Conservation (phyloP, 345 rosid species). For the Heritiera littoralis region DNA sequence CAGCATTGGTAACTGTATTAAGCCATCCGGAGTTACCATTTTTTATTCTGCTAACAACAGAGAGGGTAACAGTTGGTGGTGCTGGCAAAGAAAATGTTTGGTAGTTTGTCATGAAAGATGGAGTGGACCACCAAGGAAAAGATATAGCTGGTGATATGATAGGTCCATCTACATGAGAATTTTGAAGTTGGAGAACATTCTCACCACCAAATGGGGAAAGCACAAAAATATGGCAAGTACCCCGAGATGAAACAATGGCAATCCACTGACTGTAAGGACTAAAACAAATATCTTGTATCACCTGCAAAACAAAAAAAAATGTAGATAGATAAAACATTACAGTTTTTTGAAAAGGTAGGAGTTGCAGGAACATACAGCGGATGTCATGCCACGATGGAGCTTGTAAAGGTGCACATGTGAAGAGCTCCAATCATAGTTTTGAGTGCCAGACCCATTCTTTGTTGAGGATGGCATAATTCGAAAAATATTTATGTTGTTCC, state of each 20-base stretch:
- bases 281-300: constrained; percentile 91
- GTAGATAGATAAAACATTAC: constrained; percentile 16
- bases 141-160: constrained; percentile 65
- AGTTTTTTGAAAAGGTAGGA: constrained; percentile 10
- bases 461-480: constrained; percentile 72
- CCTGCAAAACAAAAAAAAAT: constrained; percentile 41
- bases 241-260: constrained; percentile 81
- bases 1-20: constrained; percentile 70
- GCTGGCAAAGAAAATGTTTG: constrained; percentile 53
- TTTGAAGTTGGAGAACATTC: constrained; percentile 69
- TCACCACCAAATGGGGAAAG: constrained; percentile 96
- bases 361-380: constrained; percentile 62
- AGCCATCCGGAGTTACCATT: constrained; percentile 67
- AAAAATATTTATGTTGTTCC: constrained; percentile 84
- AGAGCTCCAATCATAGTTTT: constrained; percentile 78
- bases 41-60: constrained; percentile 89
- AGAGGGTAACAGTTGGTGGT: constrained; percentile 70
- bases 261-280: constrained; percentile 93
- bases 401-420: constrained; percentile 94
- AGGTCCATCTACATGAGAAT: constrained; percentile 69
- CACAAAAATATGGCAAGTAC: constrained; percentile 87
- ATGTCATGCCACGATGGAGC: constrained; percentile 94
- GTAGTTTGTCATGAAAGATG: constrained; percentile 61
- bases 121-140: constrained; percentile 88
- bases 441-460: constrained; percentile 52